Conservation (phyloP, 495 filamentous ascomycete species). For the Oidiodendron maius region DNA sequence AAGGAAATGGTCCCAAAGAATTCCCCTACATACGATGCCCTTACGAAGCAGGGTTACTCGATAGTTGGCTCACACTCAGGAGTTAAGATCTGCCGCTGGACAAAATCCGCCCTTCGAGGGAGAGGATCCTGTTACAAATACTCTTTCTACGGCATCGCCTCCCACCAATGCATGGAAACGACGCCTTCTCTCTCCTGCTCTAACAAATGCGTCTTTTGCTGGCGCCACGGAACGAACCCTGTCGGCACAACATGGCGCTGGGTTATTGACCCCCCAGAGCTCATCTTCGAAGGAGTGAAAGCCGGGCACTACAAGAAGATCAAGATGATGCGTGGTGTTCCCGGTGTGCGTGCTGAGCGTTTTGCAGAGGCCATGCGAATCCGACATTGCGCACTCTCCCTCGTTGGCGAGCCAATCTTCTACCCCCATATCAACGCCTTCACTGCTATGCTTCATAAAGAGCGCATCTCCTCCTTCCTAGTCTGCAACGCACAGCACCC, state of each 20-base stretch:
- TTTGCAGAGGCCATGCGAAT: conserved; percentile 92
- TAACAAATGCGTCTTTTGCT: conserved; percentile 99
- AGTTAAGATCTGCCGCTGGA: conserved; percentile 98
- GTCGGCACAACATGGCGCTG: conserved; percentile 95
- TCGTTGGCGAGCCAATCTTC: conserved; percentile 96
- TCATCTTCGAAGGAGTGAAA: conserved; percentile 86
- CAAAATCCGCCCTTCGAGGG: conserved; percentile 93
- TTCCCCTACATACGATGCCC: conserved; percentile 77
- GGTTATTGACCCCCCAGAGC: conserved; percentile 83
- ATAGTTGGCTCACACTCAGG: conserved; percentile 94
- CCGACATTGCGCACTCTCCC: conserved; percentile 80
- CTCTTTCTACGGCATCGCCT: conserved; percentile 92
- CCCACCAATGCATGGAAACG: conserved; percentile 96
- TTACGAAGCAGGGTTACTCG: conserved; percentile 94
- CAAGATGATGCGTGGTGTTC: conserved; percentile 91
- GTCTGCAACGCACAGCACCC: conserved; percentile 99
- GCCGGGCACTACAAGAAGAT: conserved; percentile 94
- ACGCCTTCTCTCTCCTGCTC: conserved; percentile 92
- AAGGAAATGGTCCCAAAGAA: conserved; percentile 93
- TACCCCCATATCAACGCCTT: conserved; percentile 97
- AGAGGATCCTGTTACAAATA: conserved; percentile 96
- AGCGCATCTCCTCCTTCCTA: conserved; percentile 87
- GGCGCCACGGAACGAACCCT: conserved; percentile 95
- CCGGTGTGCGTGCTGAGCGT: conserved; percentile 83
- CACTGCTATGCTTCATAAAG: conserved; percentile 68